These are phyloP conservation scores for Haplosporangium gracile DNA, from an alignment of 192 early-diverging fungal species.

Conservation along the genomic window DNA sequence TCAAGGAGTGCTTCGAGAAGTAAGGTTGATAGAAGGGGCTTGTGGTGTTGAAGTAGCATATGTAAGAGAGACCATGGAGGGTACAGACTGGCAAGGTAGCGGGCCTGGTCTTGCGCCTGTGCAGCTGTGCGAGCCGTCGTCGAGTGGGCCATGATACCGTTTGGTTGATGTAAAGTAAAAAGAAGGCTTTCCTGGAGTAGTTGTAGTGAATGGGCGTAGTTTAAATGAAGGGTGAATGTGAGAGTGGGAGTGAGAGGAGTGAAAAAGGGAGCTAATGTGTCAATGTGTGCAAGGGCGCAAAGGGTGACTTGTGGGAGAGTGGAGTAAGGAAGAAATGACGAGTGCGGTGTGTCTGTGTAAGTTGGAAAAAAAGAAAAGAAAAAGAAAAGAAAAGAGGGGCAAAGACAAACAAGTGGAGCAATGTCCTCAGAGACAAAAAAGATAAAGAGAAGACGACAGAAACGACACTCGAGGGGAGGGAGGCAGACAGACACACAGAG, in stretches of 20 bases:
- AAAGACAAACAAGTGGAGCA: too few relatives aligned
- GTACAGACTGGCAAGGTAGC: conserved; percentile 23
- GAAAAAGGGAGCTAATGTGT: too few relatives aligned
- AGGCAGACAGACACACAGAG: too few relatives aligned
- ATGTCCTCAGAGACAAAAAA: not conserved
- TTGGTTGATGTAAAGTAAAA: not conserved
- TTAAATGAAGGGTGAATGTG: not conserved
- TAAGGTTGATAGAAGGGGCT: conserved; percentile 4
- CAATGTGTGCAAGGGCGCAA: not conserved
- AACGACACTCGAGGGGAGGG: too few relatives aligned
- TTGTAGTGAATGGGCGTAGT: too few relatives aligned
- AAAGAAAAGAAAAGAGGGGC: not conserved
- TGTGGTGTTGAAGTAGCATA: conserved; percentile 43
- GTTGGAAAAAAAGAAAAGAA: not conserved
- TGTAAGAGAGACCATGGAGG: conserved; percentile 43
- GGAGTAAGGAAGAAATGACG: not conserved
- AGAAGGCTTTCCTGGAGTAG: not conserved
- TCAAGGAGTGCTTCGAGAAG: conserved; percentile 44
- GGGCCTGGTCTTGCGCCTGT: conserved; percentile 19
- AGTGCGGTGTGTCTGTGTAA: not conserved
- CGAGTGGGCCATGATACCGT: not conserved
- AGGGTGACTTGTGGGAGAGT: not conserved
- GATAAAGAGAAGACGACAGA: not conserved
- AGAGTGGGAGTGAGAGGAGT: not conserved
- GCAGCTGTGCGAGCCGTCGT: conserved; percentile 9